These are phyloP conservation scores for Escovopsis sp. DNA, from an alignment of 2,329 filamentous ascomycete genomes.

Conservation along the genomic window DNA sequence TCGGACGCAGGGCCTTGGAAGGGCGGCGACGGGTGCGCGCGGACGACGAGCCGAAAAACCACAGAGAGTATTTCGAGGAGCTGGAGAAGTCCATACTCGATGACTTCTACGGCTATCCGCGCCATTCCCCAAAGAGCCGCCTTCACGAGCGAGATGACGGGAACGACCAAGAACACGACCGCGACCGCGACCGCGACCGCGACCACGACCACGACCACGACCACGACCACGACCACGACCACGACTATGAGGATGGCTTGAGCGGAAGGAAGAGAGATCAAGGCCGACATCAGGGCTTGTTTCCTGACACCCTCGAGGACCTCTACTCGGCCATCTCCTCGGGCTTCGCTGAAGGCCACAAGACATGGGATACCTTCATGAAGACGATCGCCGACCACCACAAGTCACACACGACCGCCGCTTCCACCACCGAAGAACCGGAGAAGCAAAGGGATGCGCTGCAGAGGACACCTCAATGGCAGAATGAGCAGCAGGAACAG, in stretches of 20 bases:
- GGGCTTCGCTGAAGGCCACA: slow-evolving; percentile 20
- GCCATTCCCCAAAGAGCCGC: too few species aligned
- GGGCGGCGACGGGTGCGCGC: slow-evolving; percentile 12
- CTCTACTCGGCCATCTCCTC: slow-evolving; percentile 24
- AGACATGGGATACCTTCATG: slow-evolving; percentile 25
- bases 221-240: too few species aligned
- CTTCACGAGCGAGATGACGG: too few species aligned
- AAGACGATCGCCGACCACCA: slow-evolving; percentile 17
- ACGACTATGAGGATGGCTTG: slow-evolving; percentile 5
- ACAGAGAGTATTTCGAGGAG: slow-evolving; percentile 6
- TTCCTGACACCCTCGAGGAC: slow-evolving; percentile 24
- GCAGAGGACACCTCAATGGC: too few species aligned
- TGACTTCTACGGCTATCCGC: too few species aligned
- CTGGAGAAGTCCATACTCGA: slow-evolving; percentile 1
- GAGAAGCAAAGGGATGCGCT: too few species aligned
- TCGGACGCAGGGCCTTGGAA: slow-evolving; percentile 14
- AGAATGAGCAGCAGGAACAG: neutral
- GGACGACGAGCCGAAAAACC: slow-evolving; percentile 4
- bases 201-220: too few species aligned
- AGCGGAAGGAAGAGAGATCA: neutral
- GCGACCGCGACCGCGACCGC: too few species aligned
- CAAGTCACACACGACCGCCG: neutral
- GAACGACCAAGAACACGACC: too few species aligned
- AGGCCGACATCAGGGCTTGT: neutral
- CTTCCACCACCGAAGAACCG: too few species aligned